A percentile compares a stretch with the other conserved stretches of the same genome.
These are phyloP conservation scores for Phlyctochytrium bullatum DNA, from an alignment of 192 early-diverging fungal species.

Conservation along the genomic window DNA sequence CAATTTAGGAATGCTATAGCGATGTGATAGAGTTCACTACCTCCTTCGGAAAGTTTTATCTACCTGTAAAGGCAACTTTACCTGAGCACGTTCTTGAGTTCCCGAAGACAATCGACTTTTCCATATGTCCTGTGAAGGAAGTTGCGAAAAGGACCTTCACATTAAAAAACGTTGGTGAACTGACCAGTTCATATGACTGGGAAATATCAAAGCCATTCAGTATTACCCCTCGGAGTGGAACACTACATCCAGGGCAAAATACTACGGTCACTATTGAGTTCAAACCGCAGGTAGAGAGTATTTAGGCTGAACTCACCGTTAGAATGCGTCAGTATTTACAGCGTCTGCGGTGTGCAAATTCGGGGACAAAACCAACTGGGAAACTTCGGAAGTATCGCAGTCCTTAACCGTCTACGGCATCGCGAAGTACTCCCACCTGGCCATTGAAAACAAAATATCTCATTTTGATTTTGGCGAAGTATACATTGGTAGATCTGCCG, in stretches of 20 bases:
- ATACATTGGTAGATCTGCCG: conserved; percentile 45
- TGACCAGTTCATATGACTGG: conserved; percentile 51
- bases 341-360: conserved; percentile 48
- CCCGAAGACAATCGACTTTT: conserved; percentile 46
- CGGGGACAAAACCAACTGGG: conserved; percentile 46
- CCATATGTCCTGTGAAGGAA: conserved; percentile 50
- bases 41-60: conserved; percentile 53
- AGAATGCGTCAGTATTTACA: conserved; percentile 48
- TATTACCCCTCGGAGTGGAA: conserved; percentile 37
- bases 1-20: conserved; percentile 45
- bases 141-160: conserved; percentile 38
- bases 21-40: conserved; percentile 56
- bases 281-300: conserved; percentile 40
- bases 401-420: conserved; percentile 45
- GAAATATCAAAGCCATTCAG: conserved; percentile 41
- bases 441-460: conserved; percentile 27
- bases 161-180: conserved; percentile 49
- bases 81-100: conserved; percentile 55
- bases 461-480: conserved; percentile 54
- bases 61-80: conserved; percentile 51
- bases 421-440: conserved; percentile 56
- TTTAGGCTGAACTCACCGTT: background rate
- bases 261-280: conserved; percentile 43
- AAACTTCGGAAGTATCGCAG: conserved; percentile 32
- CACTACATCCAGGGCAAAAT: conserved; percentile 29